These are phyloP conservation scores for Alliaria petiolata DNA, from an alignment of 345 rosid genomes.

Conservation along the genomic window DNA sequence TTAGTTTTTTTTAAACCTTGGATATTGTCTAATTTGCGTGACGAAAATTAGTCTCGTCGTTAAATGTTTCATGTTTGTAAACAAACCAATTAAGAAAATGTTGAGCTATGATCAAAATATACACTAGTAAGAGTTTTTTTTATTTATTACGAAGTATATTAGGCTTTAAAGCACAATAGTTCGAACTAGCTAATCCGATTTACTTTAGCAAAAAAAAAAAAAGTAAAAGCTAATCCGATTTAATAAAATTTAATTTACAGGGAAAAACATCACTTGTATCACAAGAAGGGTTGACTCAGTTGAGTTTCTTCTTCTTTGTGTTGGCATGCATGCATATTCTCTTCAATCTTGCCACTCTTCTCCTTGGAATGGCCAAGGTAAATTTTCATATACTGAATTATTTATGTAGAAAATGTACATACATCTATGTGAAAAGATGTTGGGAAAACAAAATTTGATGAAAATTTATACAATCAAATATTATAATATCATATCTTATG, in stretches of 20 bases:
- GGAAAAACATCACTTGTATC: conserved; percentile 56
- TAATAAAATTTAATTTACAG: conserved; percentile 27
- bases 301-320: conserved; percentile 60
- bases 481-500: neutral
- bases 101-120: no score
- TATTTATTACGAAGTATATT: no score
- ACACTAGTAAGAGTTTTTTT: no score
- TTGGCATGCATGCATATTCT: conserved; percentile 70
- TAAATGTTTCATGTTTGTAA: no score
- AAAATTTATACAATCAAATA: neutral
- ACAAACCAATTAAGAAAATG: no score
- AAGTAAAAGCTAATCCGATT: no score
- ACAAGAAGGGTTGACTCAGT: conserved; percentile 55
- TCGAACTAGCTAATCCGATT: neutral
- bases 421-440: neutral
- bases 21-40: no score
- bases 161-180: neutral
- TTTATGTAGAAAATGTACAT: neutral
- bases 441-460: neutral
- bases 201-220: no score
- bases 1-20: no score
- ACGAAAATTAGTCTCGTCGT: no score
- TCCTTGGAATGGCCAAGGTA: conserved; percentile 73
- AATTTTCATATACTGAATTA: neutral
- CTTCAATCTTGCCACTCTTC: conserved; percentile 57